A percentile compares a stretch with the other conserved stretches of the same genome.
Conservation (phyloP, 2,329 filamentous ascomycete species). For the Fusarium vanettenii region DNA sequence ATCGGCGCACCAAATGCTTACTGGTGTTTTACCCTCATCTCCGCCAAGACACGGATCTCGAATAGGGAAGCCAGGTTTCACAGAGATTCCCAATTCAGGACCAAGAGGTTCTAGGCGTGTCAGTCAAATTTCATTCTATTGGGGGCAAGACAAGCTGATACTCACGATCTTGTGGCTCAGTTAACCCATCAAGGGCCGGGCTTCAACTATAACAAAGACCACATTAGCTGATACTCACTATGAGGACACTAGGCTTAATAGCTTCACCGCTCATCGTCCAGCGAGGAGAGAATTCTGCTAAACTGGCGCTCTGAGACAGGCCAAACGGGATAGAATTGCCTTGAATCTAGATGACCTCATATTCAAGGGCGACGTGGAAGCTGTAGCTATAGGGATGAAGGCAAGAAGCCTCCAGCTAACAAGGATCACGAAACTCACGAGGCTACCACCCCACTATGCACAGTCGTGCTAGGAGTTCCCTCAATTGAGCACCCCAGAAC, state of each 20-base stretch:
- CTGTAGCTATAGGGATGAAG: background rate
- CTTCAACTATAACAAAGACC: too few species aligned
- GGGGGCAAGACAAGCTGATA: background rate
- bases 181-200: too few species aligned
- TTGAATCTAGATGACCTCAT: background rate
- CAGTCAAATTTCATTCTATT: background rate
- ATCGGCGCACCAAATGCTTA: too few species aligned
- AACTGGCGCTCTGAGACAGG: background rate
- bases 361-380: background rate
- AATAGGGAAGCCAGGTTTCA: background rate
- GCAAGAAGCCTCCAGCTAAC: background rate
- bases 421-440: too few species aligned
- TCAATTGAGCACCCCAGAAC: too few species aligned
- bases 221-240: background rate
- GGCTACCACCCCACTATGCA: too few species aligned
- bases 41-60: background rate
- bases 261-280: background rate
- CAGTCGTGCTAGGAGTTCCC: too few species aligned
- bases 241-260: background rate
- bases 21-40: background rate
- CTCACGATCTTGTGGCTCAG: background rate
- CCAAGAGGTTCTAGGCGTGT: background rate
- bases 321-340: background rate
- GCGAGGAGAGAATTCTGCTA: background rate
- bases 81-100: background rate